Evolutionary conservation across 2,329 filamentous ascomycete species (phyloP), one percentile per base, ranked within the genome.

Genomic region (Penicillium rolfsii): DNA sequence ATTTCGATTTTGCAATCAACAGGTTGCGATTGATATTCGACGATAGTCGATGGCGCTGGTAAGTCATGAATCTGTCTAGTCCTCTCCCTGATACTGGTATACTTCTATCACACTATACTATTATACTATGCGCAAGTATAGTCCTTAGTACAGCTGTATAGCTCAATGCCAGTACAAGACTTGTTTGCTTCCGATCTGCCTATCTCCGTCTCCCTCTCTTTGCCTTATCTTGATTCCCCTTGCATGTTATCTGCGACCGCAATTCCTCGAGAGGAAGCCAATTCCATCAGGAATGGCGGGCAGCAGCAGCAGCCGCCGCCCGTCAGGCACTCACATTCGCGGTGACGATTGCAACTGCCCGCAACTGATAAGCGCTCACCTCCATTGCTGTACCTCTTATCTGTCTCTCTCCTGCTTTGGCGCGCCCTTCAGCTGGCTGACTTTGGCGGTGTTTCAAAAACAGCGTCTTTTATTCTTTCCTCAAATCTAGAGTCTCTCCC

Each of bases 31-130:
- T 7, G 14, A 58, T 43, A 52, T 48, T 62, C 58, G 53, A 59
- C 52, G 52, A 57, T 58, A 64, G 64, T 68, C 53, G 61, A 69
- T 69, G 67, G 67, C 67, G 63, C 60, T 60, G 45, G 66, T 69
- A 45, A 67, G 66, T 68, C 4, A 24, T 26, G 4, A 16, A 12
- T 36, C 5, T 36, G 35, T 36, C 12, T 36, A 14, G 11, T 12
- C 12, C 35, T 36, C 12, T 26, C 12, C 28, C 7, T 3, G 16
- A 3, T 48, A 28, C 45, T n/a, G 45, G 14, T 48, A n/a, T 48
- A 28, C 45, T 4, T 48, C 14, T 8, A 28, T 16, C 28, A 5
- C 4, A 30, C 11, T 28, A 30, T 48, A 50, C 46, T 50, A 30
- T 12, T 49, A 33, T 49, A 33, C 46, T 33, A 11, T 33, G 11